Conservation (phyloP, 1,284 basidiomycete species). For the Wallemia mellicola region DNA sequence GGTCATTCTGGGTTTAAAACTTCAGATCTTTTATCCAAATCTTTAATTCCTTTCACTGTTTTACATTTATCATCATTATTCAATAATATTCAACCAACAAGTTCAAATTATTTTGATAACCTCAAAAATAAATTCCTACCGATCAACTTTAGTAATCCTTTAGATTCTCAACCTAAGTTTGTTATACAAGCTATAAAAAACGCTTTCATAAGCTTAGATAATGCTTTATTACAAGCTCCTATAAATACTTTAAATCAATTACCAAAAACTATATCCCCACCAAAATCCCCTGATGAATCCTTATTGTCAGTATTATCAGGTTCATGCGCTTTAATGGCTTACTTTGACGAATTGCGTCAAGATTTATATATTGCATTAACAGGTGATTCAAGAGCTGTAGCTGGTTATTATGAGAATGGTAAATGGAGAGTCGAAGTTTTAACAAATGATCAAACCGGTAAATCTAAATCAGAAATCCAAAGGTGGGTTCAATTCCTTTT, state of each 20-base stretch:
- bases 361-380: constrained; percentile 70
- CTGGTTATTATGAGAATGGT: constrained; percentile 47
- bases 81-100: not conserved
- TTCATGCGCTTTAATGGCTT: constrained; percentile 56
- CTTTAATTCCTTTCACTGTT: constrained; percentile 6
- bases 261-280: constrained; percentile 10
- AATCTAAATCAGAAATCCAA: constrained; percentile 48
- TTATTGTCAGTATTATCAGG: constrained; percentile 53
- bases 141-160: constrained; percentile 3
- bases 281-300: constrained; percentile 20
- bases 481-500: constrained; percentile 8
- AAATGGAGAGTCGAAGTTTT: constrained; percentile 71
- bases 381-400: constrained; percentile 83
- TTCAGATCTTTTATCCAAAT: constrained; percentile 2
- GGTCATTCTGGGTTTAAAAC: constrained; percentile 2
- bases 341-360: constrained; percentile 50
- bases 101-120: not conserved
- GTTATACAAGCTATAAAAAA: constrained; percentile 16
- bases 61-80: not conserved
- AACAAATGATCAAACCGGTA: constrained; percentile 79
- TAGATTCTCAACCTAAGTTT: constrained; percentile 15
- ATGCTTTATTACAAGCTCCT: constrained; percentile 21
- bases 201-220: constrained; percentile 21
- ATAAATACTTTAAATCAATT: constrained; percentile 19
- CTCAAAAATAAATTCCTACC: constrained; percentile 3